Evolutionary conservation across 2,329 filamentous ascomycete genomes (phyloP), one percentile per base, ranked within the genome.

Genomic region (Tolypocladium capitatum): DNA sequence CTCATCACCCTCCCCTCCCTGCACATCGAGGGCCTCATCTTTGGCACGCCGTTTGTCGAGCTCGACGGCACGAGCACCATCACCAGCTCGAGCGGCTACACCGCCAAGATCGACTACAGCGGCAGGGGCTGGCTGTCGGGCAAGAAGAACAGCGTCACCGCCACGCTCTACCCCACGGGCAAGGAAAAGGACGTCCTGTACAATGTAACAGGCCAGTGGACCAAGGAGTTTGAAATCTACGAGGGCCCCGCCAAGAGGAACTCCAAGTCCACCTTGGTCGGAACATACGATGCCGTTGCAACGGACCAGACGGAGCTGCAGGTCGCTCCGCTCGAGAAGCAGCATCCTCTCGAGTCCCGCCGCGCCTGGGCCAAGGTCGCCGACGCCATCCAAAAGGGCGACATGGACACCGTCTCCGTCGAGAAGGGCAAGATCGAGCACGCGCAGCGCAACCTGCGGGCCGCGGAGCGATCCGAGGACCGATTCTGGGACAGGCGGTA

Each of bases 41-140:
- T 84, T 43, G 84, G 86, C 45, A 75, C 84, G 4, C 91, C 92
- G 4, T 96, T 92, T 60, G 84, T 96, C 54, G 92, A 98, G 67
- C 76, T 97, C 40, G 88, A 95, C 60, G 83, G 84, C 58, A 79
- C 77, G 51, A 89, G 85, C 56, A 87, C 85, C 68, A 96, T 98
- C 58, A 79, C 81, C 48, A 92, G 87, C 53, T 92, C 84, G 24
- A 84, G 83, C 2, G 91, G 92, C 46, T 96, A 84, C 69, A 84
- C 88, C 5, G 79, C 87, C 53, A 90, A 88, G 69, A 86, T 97
- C 59, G 88, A 95, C 63, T 98, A 95, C 71, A 85, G 81, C 51
- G 90, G 91, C 59, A 91, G 88, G 63, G 91, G 91, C 49, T 98
- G 91, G 91, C 68, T 98, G 10, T 89, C 84, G 42, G 92, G 91